Evolutionary conservation across 352 stramenopile genomes (phyloP), one percentile per base, ranked within the genome.

Genomic region (Pythium guiyangense): DNA sequence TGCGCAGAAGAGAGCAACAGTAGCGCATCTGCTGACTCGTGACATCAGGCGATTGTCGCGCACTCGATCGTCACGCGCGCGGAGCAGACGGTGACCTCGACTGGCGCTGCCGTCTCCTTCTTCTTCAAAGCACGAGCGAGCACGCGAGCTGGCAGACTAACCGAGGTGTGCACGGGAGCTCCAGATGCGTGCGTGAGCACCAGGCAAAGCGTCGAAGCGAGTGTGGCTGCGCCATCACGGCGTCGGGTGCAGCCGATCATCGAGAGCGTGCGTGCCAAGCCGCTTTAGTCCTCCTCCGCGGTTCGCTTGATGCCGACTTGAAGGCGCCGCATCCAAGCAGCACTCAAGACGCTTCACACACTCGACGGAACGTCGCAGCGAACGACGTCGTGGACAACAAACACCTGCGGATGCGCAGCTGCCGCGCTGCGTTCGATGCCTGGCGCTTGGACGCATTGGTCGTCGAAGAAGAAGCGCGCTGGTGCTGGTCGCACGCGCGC

Each of bases 381-480:
- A 47, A 47, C 20, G n/a, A 25, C 17, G 4, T 47, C 42, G n/a
- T 47, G 42, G 10, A n/a, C n/a, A 10, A 27, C 17, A 26, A 27
- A 47, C 42, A 47, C 42, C 6, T 4, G 17, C 15, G 1, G 18
- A n/a, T 5, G 9, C 31, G 25, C 40, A 49, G 52, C 11, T 50
- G 52, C 26, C 39, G 39, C 26, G 5, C 6, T 39, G 31, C 18
- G 39, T 12, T 45, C 14, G 39, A 18, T 45, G 31, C 0, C 0
- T 6, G 12, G 31, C 22, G 15, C 15, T 26, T 12, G 5, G 25
- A 29, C 26, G 14, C 20, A 12, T 17, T 54, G 59, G 22, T n/a
- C 2, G 22, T 65, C 53, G 9, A 62, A 65, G 9, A 62, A 65
- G 18, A 29, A 22, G 12, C 54, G 42, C 25, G n/a, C 27, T 15